Percentiles rank a stretch among this genome's conserved stretches.
These are phyloP conservation scores for Cordyceps sp. DNA, from an alignment of 2,329 filamentous ascomycete genomes.

Conservation along the genomic window DNA sequence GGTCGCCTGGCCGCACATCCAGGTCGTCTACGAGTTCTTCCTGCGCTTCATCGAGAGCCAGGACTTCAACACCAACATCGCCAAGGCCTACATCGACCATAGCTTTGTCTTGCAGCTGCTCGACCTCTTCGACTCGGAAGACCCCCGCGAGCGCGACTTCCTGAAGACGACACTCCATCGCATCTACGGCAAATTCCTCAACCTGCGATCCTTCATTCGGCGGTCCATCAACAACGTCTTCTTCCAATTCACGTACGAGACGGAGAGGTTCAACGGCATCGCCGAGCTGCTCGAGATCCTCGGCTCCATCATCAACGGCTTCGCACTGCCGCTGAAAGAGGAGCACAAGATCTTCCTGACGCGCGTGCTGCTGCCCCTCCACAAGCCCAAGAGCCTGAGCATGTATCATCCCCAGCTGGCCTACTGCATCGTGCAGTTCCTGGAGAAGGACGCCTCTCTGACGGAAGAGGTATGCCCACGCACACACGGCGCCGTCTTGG, in stretches of 20 bases:
- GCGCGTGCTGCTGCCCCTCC: conserved; percentile 75
- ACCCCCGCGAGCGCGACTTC: conserved; percentile 91
- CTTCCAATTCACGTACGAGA: conserved; percentile 99
- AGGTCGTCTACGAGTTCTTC: conserved; percentile 99
- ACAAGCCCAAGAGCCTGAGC: conserved; percentile 97
- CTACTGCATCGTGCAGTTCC: conserved; percentile 96
- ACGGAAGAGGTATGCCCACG: conserved; percentile 68
- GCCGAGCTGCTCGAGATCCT: conserved; percentile 92
- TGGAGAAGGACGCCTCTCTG: conserved; percentile 92
- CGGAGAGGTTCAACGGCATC: conserved; percentile 95
- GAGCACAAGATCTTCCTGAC: conserved; percentile 98
- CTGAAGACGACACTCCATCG: conserved; percentile 94
- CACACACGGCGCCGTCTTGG: background rate
- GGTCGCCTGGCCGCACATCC: conserved; percentile 97
- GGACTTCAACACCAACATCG: conserved; percentile 99
- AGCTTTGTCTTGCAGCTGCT: conserved; percentile 90
- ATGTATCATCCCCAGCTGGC: conserved; percentile 99
- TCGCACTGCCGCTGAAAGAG: conserved; percentile 89
- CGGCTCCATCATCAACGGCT: conserved; percentile 97
- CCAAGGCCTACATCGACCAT: conserved; percentile 97
- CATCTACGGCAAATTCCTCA: conserved; percentile 98
- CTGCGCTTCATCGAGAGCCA: conserved; percentile 97
- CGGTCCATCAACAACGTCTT: conserved; percentile 99
- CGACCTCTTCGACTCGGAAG: conserved; percentile 97
- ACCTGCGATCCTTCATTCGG: conserved; percentile 90